Evolutionary conservation across 148 eudicot species (phyloP).

Genomic region (Amaranthus palmeri): DNA sequence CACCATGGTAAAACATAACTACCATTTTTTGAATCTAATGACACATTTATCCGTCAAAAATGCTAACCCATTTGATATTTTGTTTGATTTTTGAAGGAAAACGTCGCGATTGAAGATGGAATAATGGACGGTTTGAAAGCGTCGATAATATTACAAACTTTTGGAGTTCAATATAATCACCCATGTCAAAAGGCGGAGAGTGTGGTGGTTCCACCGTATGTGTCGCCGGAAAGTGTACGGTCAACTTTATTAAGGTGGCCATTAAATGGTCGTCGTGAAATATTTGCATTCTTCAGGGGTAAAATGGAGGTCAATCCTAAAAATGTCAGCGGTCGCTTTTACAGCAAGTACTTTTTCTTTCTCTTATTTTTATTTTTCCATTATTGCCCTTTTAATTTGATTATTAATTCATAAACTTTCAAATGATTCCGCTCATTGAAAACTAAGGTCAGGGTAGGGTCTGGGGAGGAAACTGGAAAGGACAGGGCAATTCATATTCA

Average conservation of each 20-base stretch:
- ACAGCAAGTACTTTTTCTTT: conserved; percentile 59
- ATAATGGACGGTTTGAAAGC: conserved; percentile 48
- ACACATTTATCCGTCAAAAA: background rate
- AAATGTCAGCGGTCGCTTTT: conserved; percentile 86
- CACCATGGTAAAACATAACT: conserved; percentile 39
- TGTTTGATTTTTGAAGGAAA: conserved; percentile 41
- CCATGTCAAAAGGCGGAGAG: conserved; percentile 73
- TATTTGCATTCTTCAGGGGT: conserved; percentile 85
- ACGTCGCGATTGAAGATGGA: conserved; percentile 70
- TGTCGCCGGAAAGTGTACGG: conserved; percentile 48
- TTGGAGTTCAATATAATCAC: conserved; percentile 62
- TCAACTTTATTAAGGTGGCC: conserved; percentile 48
- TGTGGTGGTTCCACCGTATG: conserved; percentile 73
- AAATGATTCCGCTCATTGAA: no score
- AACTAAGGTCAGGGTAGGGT: no score
- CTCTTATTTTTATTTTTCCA: background rate
- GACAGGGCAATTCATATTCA: no score
- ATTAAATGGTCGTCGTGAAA: conserved; percentile 55
- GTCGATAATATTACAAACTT: conserved; percentile 69
- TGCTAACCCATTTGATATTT: no score
- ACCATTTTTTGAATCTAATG: background rate
- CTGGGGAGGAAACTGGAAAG: no score
- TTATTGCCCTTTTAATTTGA: conserved; percentile 1
- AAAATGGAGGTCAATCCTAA: conserved; percentile 90
- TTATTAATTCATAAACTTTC: background rate